Percentiles rank a stretch among this genome's conserved stretches.
phyloP scores from a whole-genome alignment of 768 basidiomycete species.

The Hysterangium stoloniferum region DNA sequence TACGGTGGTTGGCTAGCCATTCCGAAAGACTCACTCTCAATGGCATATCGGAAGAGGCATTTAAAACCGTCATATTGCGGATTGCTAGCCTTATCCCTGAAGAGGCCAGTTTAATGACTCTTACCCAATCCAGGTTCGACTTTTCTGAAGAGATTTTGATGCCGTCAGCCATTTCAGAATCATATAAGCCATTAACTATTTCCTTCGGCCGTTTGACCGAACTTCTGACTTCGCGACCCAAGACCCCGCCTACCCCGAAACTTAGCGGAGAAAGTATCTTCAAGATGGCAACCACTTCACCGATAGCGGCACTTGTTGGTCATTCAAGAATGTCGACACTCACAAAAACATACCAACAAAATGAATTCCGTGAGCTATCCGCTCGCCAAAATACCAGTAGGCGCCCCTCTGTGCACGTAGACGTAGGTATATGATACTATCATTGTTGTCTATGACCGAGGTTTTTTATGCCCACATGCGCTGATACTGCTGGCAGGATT shows the following conservation, averaged over 20 bases:
- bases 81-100: background rate
- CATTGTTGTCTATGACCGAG: background rate
- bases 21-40: background rate
- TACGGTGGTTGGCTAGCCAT: background rate
- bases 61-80: background rate
- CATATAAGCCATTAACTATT: background rate
- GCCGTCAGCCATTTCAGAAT: background rate
- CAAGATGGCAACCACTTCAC: conserved; percentile 58
- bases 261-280: conserved; percentile 48
- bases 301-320: conserved; percentile 59
- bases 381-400: conserved; percentile 79
- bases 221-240: conserved; percentile 34
- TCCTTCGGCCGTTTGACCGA: conserved; percentile 40
- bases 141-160: background rate
- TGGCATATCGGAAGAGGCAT: conserved; percentile 1
- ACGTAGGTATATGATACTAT: conserved; percentile 37
- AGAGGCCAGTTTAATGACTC: background rate
- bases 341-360: conserved; percentile 74
- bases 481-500: conserved; percentile 10
- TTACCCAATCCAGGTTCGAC: background rate
- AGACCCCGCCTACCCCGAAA: conserved; percentile 47
- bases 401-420: conserved; percentile 79
- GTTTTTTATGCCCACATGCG: background rate
- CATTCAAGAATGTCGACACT: conserved; percentile 69
- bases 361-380: conserved; percentile 73